Evolutionary conservation across 2,329 filamentous ascomycete species (phyloP).

Genomic region (Aspergillus sojae): DNA sequence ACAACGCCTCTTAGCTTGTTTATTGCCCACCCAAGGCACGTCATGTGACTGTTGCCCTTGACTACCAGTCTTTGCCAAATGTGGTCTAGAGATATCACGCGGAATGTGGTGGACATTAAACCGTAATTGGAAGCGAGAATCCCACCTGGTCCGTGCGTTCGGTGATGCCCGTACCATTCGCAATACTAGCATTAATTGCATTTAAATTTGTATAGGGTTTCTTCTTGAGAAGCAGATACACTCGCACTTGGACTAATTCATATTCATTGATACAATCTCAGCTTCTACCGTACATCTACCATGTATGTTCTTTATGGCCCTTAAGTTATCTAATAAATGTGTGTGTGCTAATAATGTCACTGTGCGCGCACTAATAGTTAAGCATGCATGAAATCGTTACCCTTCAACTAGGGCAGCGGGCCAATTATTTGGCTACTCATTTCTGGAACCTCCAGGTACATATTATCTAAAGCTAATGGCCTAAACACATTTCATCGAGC

Average conservation of each 20-base stretch:
- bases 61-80: constrained; percentile 21
- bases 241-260: not conserved
- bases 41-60: constrained; percentile 39
- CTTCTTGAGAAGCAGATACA: not conserved
- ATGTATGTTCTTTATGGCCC: not conserved
- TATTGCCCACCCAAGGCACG: constrained; percentile 26
- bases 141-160: constrained; percentile 21
- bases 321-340: not conserved
- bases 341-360: not conserved
- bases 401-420: constrained; percentile 87
- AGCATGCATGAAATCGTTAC: constrained; percentile 93
- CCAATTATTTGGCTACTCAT: constrained; percentile 91
- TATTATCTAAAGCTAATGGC: not conserved
- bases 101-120: constrained; percentile 8
- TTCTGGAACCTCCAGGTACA: constrained; percentile 93
- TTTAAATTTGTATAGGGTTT: not conserved
- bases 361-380: constrained; percentile 5
- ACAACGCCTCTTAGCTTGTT: constrained; percentile 25
- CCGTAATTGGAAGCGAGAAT: constrained; percentile 7
- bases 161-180: not conserved
- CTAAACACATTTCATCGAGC: not conserved
- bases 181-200: not conserved
- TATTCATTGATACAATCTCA: not conserved
- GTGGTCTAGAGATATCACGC: constrained; percentile 24
- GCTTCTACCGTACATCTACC: not conserved